phyloP scores from a whole-genome alignment of 176 grass and related monocot species.

The Oropetium thomaeum region DNA sequence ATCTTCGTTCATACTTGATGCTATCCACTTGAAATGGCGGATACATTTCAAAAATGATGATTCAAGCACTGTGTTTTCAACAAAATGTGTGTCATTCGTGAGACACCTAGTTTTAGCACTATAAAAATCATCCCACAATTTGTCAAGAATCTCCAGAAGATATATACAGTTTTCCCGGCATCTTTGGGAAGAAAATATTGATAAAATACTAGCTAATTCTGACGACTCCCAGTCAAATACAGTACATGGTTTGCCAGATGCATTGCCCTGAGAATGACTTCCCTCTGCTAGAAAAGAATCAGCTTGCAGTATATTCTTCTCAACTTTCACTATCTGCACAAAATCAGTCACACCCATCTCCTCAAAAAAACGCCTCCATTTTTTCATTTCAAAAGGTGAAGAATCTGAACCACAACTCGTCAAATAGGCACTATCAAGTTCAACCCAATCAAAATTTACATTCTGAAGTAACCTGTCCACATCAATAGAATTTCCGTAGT shows the following conservation, averaged over 20 bases:
- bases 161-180: slow-evolving; percentile 64
- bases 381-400: slow-evolving; percentile 37
- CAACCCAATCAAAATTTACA: slow-evolving; percentile 65
- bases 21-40: slow-evolving; percentile 72
- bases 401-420: slow-evolving; percentile 50
- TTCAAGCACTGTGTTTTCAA: slow-evolving; percentile 41
- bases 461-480: slow-evolving; percentile 49
- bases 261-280: slow-evolving; percentile 15
- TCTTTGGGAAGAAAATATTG: slow-evolving; percentile 69
- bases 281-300: slow-evolving; percentile 27
- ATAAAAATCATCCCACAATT: slow-evolving; percentile 87
- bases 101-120: slow-evolving; percentile 45
- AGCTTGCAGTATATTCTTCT: slow-evolving; percentile 36
- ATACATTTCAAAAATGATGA: slow-evolving; percentile 84
- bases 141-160: slow-evolving; percentile 87
- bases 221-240: slow-evolving; percentile 86
- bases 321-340: slow-evolving; percentile 63
- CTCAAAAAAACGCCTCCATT: slow-evolving; percentile 81
- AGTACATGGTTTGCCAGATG: slow-evolving; percentile 33
- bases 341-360: slow-evolving; percentile 91
- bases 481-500: slow-evolving; percentile 77
- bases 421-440: slow-evolving; percentile 81
- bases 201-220: slow-evolving; percentile 68
- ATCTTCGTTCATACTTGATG: slow-evolving; percentile 66
- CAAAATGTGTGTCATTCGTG: slow-evolving; percentile 20